Evolutionary conservation across 257 asterid genomes (phyloP), one percentile per base, ranked within the genome.

Genomic region (Nicotiana knightiana): DNA sequence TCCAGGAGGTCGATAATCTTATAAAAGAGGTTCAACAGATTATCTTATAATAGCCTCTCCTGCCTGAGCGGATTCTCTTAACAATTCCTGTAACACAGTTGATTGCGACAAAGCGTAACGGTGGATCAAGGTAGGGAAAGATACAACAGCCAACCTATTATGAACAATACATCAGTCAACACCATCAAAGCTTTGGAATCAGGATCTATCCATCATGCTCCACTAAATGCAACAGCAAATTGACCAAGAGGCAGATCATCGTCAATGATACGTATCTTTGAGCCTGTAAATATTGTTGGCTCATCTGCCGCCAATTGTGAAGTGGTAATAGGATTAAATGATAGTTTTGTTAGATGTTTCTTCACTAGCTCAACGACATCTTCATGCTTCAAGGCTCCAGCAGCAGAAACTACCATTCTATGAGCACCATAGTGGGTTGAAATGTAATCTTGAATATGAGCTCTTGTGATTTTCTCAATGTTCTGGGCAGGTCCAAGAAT

Each of bases 151-250:
- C 24, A 21, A 21, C 24, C 24, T 21, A 21, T 21, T 21, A 21
- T 21, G 24, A 21, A 21, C 24, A 21, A 21, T 21, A 21, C 24
- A 21, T 21, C 24, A 21, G 24, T 21, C 24, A 21, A 21, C 24
- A 93, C 93, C 98, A 93, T 93, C 86, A 94, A 88, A 64, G 98
- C 92, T 87, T 91, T 85, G 67, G 97, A 91, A 88, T 93, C 97
- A 43, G 93, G 98, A 87, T 94, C 97, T 0, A 94, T 93, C 98
- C 98, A 94, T 12, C 97, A 91, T 4, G 97, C 95, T 84, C 98
- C 98, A 84, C 91, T 94, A 90, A 93, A 93, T 77, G 98, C 97
- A 85, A 93, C 90, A 3, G 93, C 95, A 55, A 94, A 91, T 82
- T 94, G 95, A 67, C 97, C 97, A 54, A 90, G 93, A 18, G 94